A percentile compares a stretch with the other conserved stretches of the same genome.
Evolutionary conservation across 1,139 yeast genomes (phyloP).

Genomic region (Fermentozyma sake): DNA sequence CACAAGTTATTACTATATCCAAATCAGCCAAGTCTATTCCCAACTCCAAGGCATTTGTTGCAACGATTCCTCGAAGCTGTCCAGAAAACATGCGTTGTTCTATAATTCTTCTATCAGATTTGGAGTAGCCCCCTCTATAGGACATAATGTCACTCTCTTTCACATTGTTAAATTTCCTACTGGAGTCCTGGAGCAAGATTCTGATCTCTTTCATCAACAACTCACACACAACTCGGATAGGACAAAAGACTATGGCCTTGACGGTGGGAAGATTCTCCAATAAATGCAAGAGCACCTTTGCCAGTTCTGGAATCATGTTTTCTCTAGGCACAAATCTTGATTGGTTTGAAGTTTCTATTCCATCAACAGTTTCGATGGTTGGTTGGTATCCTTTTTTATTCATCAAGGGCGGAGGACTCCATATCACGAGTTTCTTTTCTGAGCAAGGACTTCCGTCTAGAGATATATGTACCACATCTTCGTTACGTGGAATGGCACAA

Average conservation of each 20-base stretch:
- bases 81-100: conserved; percentile 91
- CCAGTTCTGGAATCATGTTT: conserved; percentile 71
- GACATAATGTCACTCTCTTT: conserved; percentile 70
- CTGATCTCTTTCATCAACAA: conserved; percentile 79
- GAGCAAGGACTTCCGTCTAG: conserved; percentile 91
- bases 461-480: conserved; percentile 47
- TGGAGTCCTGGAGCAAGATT: conserved; percentile 17
- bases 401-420: conserved; percentile 76
- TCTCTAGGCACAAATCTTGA: conserved; percentile 45
- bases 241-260: conserved; percentile 85
- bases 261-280: conserved; percentile 46
- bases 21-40: conserved; percentile 93
- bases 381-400: conserved; percentile 44
- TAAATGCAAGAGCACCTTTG: conserved; percentile 63
- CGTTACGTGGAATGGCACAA: conserved; percentile 54
- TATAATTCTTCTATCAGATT: conserved; percentile 76
- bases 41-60: conserved; percentile 91
- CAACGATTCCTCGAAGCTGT: conserved; percentile 75
- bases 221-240: conserved; percentile 82
- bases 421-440: conserved; percentile 64
- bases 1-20: conserved; percentile 88
- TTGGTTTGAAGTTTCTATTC: conserved; percentile 1
- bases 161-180: conserved; percentile 37
- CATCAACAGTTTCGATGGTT: background rate
- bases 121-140: conserved; percentile 92